Percentiles rank a stretch among this genome's conserved stretches.
Evolutionary conservation across 108 stramenopile species (phyloP).

Genomic region (Asterionellopsis glacialis): DNA sequence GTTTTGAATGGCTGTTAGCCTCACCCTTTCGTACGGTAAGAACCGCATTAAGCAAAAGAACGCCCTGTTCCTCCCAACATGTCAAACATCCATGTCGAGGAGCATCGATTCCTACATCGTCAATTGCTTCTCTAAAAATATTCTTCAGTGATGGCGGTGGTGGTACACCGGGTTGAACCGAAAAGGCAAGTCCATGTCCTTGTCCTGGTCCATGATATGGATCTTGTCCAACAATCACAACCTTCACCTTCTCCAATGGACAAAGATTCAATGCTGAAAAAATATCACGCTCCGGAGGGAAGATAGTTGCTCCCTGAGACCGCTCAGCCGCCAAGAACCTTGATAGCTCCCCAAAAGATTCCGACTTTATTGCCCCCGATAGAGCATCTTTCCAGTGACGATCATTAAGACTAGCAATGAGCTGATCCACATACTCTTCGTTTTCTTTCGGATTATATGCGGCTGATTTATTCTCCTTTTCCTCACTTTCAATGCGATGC

Average conservation of each 20-base stretch:
- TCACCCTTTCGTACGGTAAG: slow-evolving; percentile 89
- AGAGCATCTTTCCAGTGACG: slow-evolving; percentile 52
- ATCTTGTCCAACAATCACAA: slow-evolving; percentile 99
- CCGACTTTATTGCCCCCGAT: slow-evolving; percentile 22
- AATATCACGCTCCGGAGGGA: slow-evolving; percentile 73
- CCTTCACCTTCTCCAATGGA: slow-evolving; percentile 67
- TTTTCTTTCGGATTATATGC: slow-evolving; percentile 1
- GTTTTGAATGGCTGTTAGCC: slow-evolving; percentile 87
- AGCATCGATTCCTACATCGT: slow-evolving; percentile 38
- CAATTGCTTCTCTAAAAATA: slow-evolving; percentile 82
- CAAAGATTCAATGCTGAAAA: slow-evolving; percentile 91
- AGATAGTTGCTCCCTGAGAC: slow-evolving; percentile 47
- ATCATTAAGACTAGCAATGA: slow-evolving; percentile 40
- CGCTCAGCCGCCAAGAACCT: slow-evolving; percentile 26
- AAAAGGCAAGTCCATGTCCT: slow-evolving; percentile 85
- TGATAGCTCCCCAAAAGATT: slow-evolving; percentile 30
- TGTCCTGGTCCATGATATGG: slow-evolving; percentile 96
- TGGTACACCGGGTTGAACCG: slow-evolving; percentile 75
- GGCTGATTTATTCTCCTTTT: neutral
- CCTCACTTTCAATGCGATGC: neutral
- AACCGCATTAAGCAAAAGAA: slow-evolving; percentile 94
- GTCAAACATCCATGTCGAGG: slow-evolving; percentile 74
- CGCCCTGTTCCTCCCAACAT: slow-evolving; percentile 93
- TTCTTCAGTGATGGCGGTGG: slow-evolving; percentile 91
- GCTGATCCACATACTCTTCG: slow-evolving; percentile 8